Evolutionary conservation across 2,329 filamentous ascomycete genomes (phyloP).

Genomic region (Lithohypha guttulata): DNA sequence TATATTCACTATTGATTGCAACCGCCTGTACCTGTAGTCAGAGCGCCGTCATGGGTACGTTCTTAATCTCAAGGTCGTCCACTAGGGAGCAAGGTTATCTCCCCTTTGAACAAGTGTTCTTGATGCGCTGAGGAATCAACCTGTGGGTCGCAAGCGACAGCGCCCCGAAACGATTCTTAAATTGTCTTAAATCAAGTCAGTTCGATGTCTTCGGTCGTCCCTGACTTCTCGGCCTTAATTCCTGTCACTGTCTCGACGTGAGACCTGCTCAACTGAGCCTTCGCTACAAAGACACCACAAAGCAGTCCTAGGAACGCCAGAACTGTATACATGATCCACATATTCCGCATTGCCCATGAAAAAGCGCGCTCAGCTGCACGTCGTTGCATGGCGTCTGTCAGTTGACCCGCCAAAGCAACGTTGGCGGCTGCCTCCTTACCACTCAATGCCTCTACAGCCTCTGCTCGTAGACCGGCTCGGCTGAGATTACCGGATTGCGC

Average conservation of each 20-base stretch:
- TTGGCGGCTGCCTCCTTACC: constrained; percentile 25
- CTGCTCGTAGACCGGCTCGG: constrained; percentile 21
- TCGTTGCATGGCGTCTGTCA: constrained; percentile 25
- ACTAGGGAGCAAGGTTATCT: too few species aligned
- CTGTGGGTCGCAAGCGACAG: too few species aligned
- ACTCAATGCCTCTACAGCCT: constrained; percentile 14
- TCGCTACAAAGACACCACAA: constrained; percentile 31
- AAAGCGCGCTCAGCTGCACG: constrained; percentile 32
- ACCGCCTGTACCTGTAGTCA: too few species aligned
- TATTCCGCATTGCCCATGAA: constrained; percentile 34
- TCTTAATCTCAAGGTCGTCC: too few species aligned
- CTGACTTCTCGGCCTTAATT: constrained; percentile 30
- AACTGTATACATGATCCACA: constrained; percentile 42
- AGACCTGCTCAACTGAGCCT: constrained; percentile 30
- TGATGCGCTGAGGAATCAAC: too few species aligned
- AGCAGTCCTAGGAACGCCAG: constrained; percentile 29
- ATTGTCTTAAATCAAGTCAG: too few species aligned
- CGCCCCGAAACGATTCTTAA: too few species aligned
- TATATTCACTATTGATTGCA: too few species aligned
- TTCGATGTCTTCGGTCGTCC: neutral
- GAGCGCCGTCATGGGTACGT: too few species aligned
- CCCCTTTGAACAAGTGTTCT: too few species aligned
- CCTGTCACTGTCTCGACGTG: constrained; percentile 37
- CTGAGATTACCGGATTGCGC: constrained; percentile 11
- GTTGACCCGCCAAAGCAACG: constrained; percentile 17